A percentile compares a stretch with the other conserved stretches of the same genome.
These are phyloP conservation scores for Candida qinlingensis DNA, from an alignment of 805 yeast species.

Conservation along the genomic window DNA sequence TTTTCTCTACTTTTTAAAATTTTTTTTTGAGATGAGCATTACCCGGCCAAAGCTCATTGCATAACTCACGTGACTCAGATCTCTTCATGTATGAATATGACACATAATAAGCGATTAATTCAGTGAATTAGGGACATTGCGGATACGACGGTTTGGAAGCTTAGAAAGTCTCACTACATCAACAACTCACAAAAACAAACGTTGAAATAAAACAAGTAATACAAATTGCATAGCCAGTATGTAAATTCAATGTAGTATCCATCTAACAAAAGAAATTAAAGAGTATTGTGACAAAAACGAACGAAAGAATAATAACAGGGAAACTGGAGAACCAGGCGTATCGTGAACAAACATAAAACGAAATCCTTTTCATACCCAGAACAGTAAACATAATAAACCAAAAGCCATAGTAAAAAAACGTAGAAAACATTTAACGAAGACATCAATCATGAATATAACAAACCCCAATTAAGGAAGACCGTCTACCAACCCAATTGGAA, in stretches of 20 bases:
- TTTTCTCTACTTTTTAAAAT: not conserved
- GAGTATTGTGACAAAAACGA: not conserved
- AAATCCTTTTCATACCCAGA: too few species aligned
- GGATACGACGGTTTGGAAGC: too few species aligned
- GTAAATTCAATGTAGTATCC: not conserved
- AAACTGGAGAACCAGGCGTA: too few species aligned
- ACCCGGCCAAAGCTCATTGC: not conserved
- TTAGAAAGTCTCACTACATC: too few species aligned
- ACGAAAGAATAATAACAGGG: not conserved
- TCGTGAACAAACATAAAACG: too few species aligned
- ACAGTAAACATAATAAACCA: too few species aligned
- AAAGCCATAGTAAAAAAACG: not conserved
- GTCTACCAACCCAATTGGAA: constrained; percentile 3
- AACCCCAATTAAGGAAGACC: not conserved
- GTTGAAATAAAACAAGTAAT: not conserved
- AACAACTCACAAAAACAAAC: not conserved
- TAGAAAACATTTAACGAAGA: not conserved
- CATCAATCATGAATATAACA: not conserved
- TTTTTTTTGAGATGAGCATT: constrained; percentile 5
- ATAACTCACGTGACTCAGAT: not conserved
- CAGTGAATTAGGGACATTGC: too few species aligned
- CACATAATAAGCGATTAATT: too few species aligned
- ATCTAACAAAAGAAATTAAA: not conserved
- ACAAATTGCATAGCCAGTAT: not conserved
- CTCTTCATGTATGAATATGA: not conserved